phyloP scores from a whole-genome alignment of 2,329 filamentous ascomycete species.

The Alternaria brassicae region DNA sequence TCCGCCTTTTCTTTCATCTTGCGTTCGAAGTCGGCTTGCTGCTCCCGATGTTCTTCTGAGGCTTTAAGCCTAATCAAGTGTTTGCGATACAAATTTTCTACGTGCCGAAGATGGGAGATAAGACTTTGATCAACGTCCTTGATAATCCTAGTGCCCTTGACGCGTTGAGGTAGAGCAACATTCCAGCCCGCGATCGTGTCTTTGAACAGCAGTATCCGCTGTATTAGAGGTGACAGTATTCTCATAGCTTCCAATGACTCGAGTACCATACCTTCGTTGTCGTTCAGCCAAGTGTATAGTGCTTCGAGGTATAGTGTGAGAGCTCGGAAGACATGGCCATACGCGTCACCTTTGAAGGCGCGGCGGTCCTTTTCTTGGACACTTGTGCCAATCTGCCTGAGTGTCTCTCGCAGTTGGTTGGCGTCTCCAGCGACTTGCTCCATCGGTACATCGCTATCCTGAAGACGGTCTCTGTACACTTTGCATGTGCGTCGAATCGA shows the following conservation, averaged over 20 bases:
- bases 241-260: constrained; percentile 24
- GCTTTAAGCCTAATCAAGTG: constrained; percentile 15
- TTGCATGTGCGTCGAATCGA: constrained; percentile 25
- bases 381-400: constrained; percentile 6
- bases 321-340: constrained; percentile 33
- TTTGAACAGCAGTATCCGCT: constrained; percentile 34
- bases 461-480: neutral
- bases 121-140: constrained; percentile 31
- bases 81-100: constrained; percentile 11
- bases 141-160: constrained; percentile 30
- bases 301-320: constrained; percentile 24
- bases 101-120: constrained; percentile 35
- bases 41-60: constrained; percentile 8
- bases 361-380: constrained; percentile 10
- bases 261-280: constrained; percentile 5
- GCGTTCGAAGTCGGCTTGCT: constrained; percentile 9
- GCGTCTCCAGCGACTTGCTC: constrained; percentile 16
- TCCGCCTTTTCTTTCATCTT: constrained; percentile 12
- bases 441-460: constrained; percentile 11
- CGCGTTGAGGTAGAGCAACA: constrained; percentile 19
- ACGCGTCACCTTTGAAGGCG: constrained; percentile 39
- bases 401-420: constrained; percentile 13
- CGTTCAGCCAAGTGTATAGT: constrained; percentile 25
- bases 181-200: constrained; percentile 33
- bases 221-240: constrained; percentile 24